Base-by-base conservation (phyloP, 2,329 filamentous ascomycete species). In the Talaromyces albobiverticillius region DNA sequence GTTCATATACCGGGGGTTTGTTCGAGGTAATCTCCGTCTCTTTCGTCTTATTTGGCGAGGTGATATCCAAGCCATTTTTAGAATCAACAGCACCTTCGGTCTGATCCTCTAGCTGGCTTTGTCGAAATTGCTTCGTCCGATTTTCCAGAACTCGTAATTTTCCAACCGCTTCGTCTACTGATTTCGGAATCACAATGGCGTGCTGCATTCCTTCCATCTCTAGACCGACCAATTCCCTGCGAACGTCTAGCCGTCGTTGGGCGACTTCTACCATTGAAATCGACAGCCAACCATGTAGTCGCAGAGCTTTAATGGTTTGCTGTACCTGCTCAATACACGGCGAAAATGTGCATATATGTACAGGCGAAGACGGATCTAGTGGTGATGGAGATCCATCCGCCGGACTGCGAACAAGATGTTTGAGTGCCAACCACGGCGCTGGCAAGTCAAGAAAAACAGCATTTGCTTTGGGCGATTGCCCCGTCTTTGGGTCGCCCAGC, bases 241-340 rank as follows among this genome's bases (percentile, higher is more conserved):
- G 82, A 7, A 96, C 86, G 62, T 95, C 89, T 50, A 96, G 81
- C 3, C 87, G 85, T 62, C 84, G 85, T 63, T 96, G 86, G 10
- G 84, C 79, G 10, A 99, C 83, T 71, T 96, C 94, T 1, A 95
- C 89, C 89, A 96, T 96, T 62, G 89, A 85, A 60, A 97, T 95
- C 55, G 93, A 88, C 9, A 91, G 82, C 94, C 94, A 99, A 51
- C 90, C 90, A 6, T 91, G 76, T 34, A 85, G 82, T 51, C 93
- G 86, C 71, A 99, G 81, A 11, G 84, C 83, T 10, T 89, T 87
- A 51, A 96, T 86, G 0, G 94, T 97, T 53, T 86, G 84, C 51
- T 88, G 90, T 20, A 95, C 93, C 75, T 99, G 94, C 73, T 99
- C 94, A 60, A 99, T 95, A 71, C 94, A 99, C 0, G 94, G 94